Base-by-base conservation (phyloP, 805 yeast genomes). In the Metschnikowia kofuensis region DNA sequence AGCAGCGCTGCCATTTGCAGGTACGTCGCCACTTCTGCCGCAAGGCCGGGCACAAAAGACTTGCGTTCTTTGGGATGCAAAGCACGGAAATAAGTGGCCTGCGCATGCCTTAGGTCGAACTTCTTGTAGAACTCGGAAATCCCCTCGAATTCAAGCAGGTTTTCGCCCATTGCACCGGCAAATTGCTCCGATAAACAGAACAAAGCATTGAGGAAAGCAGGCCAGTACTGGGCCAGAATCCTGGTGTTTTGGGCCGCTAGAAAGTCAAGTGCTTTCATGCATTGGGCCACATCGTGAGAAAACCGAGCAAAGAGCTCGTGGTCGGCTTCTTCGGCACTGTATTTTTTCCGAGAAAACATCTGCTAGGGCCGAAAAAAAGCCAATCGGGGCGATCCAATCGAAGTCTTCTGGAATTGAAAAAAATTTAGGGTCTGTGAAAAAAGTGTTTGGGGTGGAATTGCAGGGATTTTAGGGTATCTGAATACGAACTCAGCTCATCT, bases 181-280 rank as follows among this genome's bases (percentile, higher is more conserved):
- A 63, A 54, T 48, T 72, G 70, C 2, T 61, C 48, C 16, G 65
- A 65, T 10, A 68, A 58, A 6, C 68, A 55, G 31, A 61, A 64
- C 44, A 65, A 51, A 26, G 71, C 65, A 26, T 71, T 66, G 56
- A 78, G 64, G 10, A 70, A 35, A 9, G 48, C 44, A 21, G 69
- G 68, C 64, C 70, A 63, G 50, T 66, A 49, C 38, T 42, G 56
- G 49, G 40, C n/a, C n/a, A 62, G 55, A 38, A 62, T 40, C 40
- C 61, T 50, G 34, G 58, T 54, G 32, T 68, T 57, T 45, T 69
- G 74, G 21, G 51, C 37, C 8, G 49, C 51, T 15, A 78, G 51
- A 49, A 65, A 78, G 40, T 70, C 69, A 35, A 79, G 58, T 1
- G 80, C 83, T 49, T 73, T 70, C 47, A 70, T 72, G 68, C 78